Conservation (phyloP, 495 filamentous ascomycete species). For the Platismatia glauca region DNA sequence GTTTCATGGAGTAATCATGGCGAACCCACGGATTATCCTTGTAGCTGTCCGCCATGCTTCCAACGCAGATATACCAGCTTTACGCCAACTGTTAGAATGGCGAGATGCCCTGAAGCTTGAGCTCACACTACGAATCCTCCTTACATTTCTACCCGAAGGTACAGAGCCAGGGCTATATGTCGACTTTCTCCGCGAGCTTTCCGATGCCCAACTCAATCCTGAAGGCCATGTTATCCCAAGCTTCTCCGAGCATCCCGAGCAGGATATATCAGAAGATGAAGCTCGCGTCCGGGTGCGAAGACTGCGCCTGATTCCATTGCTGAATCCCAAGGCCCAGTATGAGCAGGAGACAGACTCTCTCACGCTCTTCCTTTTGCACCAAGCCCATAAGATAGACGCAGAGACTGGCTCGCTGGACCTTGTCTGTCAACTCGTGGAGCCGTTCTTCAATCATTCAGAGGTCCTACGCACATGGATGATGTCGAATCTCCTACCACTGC, state of each 20-base stretch:
- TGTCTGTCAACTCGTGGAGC: conserved; percentile 59
- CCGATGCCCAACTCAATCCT: background rate
- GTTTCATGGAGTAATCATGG: background rate
- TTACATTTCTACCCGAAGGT: conserved; percentile 79
- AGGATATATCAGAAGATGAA: conserved; percentile 50
- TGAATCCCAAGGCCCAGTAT: conserved; percentile 35
- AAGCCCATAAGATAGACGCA: conserved; percentile 65
- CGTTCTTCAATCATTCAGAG: conserved; percentile 62
- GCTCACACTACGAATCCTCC: conserved; percentile 65
- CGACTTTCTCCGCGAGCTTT: conserved; percentile 47
- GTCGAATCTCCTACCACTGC: conserved; percentile 66
- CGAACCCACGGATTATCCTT: conserved; percentile 34
- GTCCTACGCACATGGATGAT: conserved; percentile 66
- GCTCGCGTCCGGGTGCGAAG: conserved; percentile 62
- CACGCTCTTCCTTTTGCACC: conserved; percentile 64
- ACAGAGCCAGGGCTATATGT: conserved; percentile 56
- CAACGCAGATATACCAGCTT: conserved; percentile 48
- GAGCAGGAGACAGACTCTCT: conserved; percentile 44
- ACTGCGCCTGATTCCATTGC: conserved; percentile 57
- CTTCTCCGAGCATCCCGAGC: background rate
- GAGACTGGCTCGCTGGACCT: conserved; percentile 70
- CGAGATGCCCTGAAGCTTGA: conserved; percentile 52
- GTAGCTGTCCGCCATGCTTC: conserved; percentile 40
- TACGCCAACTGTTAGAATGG: conserved; percentile 54
- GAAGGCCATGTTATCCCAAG: background rate